These are phyloP conservation scores for Pythium brachiatum DNA, from an alignment of 352 stramenopile species.

Conservation along the genomic window DNA sequence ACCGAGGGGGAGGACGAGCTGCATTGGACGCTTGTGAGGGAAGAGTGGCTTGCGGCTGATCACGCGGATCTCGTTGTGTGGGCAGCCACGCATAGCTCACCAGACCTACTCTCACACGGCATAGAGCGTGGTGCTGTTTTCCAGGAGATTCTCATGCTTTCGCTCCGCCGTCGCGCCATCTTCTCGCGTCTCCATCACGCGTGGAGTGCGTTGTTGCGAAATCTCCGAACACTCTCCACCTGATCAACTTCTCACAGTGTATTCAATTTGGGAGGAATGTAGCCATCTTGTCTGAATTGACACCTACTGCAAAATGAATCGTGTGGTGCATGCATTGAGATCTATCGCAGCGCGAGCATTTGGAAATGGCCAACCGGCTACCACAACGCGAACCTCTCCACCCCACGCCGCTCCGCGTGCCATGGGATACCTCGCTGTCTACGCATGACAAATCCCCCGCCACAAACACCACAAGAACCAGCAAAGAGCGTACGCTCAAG, in stretches of 20 bases:
- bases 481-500: not conserved
- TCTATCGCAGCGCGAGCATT: not conserved
- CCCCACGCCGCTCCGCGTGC: too few species aligned
- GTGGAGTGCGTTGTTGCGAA: too few species aligned
- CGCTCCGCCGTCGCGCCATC: not conserved
- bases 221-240: too few species aligned
- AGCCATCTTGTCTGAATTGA: conserved; percentile 3
- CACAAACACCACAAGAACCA: too few species aligned
- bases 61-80: not conserved
- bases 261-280: not conserved
- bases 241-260: too few species aligned
- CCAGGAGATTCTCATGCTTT: not conserved
- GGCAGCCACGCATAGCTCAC: not conserved
- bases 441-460: too few species aligned
- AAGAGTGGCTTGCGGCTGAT: not conserved
- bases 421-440: too few species aligned
- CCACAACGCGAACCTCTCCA: not conserved
- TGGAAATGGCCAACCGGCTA: not conserved
- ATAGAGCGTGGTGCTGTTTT: not conserved
- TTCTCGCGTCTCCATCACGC: not conserved
- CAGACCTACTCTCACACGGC: too few species aligned
- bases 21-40: not conserved
- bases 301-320: conserved; percentile 1
- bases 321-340: not conserved
- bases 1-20: not conserved